Evolutionary conservation across 495 filamentous ascomycete genomes (phyloP).

Genomic region (Chaetomium fimeti): DNA sequence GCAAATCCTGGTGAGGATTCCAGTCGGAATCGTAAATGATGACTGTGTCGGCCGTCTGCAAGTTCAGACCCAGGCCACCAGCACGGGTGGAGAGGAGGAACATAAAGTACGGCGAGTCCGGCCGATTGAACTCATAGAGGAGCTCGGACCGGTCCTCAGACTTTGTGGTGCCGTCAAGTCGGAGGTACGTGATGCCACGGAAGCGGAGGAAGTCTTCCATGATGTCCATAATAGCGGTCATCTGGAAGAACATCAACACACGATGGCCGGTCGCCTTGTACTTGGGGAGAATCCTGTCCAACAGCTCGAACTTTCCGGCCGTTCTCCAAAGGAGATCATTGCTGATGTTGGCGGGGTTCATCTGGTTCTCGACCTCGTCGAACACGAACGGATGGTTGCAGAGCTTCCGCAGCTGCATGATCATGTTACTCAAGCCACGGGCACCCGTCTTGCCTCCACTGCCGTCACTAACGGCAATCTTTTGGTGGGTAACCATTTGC

Average conservation of each 20-base stretch:
- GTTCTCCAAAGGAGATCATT: constrained; percentile 97
- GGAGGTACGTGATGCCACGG: constrained; percentile 77
- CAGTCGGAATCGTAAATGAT: constrained; percentile 99
- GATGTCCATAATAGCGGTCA: constrained; percentile 99
- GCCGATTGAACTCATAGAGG: constrained; percentile 82
- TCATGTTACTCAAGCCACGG: constrained; percentile 97
- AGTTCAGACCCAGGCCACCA: constrained; percentile 92
- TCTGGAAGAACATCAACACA: constrained; percentile 99
- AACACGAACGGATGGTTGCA: constrained; percentile 99
- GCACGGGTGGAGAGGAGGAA: constrained; percentile 98
- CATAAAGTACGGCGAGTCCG: constrained; percentile 89
- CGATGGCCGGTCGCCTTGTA: constrained; percentile 86
- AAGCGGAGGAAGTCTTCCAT: constrained; percentile 97
- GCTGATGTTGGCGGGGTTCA: constrained; percentile 82
- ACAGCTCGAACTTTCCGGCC: constrained; percentile 92
- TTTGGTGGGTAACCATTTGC: constrained; percentile 93
- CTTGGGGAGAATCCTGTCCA: constrained; percentile 90
- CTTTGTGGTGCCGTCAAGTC: constrained; percentile 94
- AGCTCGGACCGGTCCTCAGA: constrained; percentile 94
- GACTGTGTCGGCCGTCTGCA: constrained; percentile 97
- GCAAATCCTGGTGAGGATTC: constrained; percentile 99
- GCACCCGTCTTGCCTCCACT: constrained; percentile 95
- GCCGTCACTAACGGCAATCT: constrained; percentile 86
- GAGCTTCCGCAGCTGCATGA: constrained; percentile 98
- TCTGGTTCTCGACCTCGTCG: constrained; percentile 94